These are phyloP conservation scores for Huntiella abstrusa DNA, from an alignment of 2,329 filamentous ascomycete species.

Conservation along the genomic window DNA sequence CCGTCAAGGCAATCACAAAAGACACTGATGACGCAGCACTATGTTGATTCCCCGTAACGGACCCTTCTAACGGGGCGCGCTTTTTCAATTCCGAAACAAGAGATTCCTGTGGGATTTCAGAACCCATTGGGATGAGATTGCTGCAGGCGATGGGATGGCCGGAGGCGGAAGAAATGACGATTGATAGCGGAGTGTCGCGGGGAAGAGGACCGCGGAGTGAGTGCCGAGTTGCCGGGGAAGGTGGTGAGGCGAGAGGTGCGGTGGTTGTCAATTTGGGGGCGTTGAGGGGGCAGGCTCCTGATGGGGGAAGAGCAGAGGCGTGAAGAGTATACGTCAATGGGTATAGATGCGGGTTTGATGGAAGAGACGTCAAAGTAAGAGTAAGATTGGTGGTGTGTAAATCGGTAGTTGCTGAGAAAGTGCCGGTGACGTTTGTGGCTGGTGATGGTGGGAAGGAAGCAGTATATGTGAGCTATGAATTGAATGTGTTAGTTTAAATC, in stretches of 20 bases:
- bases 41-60: background rate
- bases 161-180: background rate
- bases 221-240: background rate
- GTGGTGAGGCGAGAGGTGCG: background rate
- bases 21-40: conserved; percentile 10
- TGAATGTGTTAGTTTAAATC: no score
- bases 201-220: background rate
- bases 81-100: background rate
- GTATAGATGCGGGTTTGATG: background rate
- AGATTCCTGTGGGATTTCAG: no score
- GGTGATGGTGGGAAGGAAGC: conserved; percentile 1
- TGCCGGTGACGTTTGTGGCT: background rate
- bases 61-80: background rate
- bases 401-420: background rate
- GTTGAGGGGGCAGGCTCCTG: background rate
- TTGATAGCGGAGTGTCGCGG: no score
- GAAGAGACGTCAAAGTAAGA: background rate
- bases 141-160: background rate
- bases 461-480: background rate
- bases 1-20: conserved; percentile 10
- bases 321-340: background rate
- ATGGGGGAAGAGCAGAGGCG: background rate
- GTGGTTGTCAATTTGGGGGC: background rate
- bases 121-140: background rate
- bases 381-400: background rate